These are phyloP conservation scores for Stachybotrys chlorohalonatus DNA, from an alignment of 2,329 filamentous ascomycete genomes.

Conservation along the genomic window DNA sequence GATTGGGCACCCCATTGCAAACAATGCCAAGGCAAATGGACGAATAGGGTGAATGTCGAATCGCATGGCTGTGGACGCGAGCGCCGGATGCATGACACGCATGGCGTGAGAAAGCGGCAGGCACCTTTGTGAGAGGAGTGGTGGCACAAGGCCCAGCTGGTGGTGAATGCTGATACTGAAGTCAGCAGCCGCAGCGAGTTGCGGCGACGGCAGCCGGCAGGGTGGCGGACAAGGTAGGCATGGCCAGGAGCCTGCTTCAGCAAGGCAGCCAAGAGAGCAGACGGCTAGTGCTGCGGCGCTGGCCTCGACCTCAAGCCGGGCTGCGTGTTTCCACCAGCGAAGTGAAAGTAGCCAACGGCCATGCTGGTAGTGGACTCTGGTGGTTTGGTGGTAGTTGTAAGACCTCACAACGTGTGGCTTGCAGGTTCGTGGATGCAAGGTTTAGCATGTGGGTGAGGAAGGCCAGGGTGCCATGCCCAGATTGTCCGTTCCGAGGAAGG, in stretches of 20 bases:
- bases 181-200: not conserved
- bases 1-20: too few relatives aligned
- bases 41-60: not conserved
- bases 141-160: not conserved
- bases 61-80: not conserved
- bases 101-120: not conserved
- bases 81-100: not conserved
- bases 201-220: not conserved
- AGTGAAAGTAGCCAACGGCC: too few relatives aligned
- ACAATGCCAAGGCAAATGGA: not conserved
- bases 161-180: not conserved
- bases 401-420: too few relatives aligned
- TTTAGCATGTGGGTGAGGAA: not conserved
- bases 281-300: too few relatives aligned
- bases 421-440: not conserved
- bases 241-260: not conserved
- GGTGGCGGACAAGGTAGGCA: not conserved
- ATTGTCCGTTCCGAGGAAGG: not conserved
- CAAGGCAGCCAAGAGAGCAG: too few relatives aligned
- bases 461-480: not conserved
- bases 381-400: too few relatives aligned
- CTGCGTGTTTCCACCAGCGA: too few relatives aligned
- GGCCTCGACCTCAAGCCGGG: too few relatives aligned
- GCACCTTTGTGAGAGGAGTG: not conserved
- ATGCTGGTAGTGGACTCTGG: too few relatives aligned